Percentiles rank a stretch among this genome's conserved stretches.
Evolutionary conservation across 2,329 filamentous ascomycete genomes (phyloP).

Genomic region (Pyricularia sp.): DNA sequence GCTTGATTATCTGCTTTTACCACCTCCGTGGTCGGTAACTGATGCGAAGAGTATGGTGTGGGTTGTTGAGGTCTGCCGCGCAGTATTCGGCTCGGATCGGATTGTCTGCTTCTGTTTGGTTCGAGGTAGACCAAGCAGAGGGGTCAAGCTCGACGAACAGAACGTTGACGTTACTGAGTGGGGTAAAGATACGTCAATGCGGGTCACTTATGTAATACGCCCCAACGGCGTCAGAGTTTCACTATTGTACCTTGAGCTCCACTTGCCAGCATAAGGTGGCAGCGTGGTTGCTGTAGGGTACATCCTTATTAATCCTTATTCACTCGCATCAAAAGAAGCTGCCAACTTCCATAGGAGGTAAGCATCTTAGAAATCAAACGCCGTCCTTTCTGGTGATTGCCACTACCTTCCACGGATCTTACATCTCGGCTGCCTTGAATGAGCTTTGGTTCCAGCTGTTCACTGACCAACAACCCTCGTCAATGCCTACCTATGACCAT

Average conservation of each 20-base stretch:
- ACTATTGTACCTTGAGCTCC: background rate
- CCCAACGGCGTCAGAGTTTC: background rate
- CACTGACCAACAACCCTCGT: background rate
- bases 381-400: background rate
- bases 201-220: background rate
- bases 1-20: slow-evolving; percentile 24
- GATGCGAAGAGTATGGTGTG: background rate
- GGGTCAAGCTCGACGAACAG: background rate
- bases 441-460: background rate
- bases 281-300: background rate
- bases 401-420: background rate
- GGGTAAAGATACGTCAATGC: background rate
- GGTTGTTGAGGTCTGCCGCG: background rate
- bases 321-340: too few species aligned
- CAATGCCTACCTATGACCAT: background rate
- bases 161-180: background rate
- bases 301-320: background rate
- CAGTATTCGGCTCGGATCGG: background rate
- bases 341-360: too few species aligned
- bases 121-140: background rate
- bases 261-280: background rate
- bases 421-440: background rate
- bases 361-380: background rate
- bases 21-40: background rate
- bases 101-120: background rate